A percentile compares a stretch with the other conserved stretches of the same genome.
phyloP scores from a whole-genome alignment of 352 stramenopile species.

The Pythium aquatile region DNA sequence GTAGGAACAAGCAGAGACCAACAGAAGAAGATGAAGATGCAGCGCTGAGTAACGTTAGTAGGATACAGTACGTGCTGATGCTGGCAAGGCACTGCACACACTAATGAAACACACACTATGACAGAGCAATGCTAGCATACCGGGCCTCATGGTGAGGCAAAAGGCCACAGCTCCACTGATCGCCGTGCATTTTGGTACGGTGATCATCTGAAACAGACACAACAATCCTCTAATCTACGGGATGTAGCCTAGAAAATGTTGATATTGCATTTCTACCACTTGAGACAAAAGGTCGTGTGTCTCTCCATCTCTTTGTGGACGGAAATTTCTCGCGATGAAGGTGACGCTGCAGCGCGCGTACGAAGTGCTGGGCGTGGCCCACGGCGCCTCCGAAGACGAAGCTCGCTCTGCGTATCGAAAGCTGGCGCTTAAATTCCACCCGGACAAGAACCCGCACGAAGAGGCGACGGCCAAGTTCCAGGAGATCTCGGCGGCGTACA shows the following conservation, averaged over 20 bases:
- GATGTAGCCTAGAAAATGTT: too few relatives aligned
- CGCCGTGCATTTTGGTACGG: too few relatives aligned
- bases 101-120: too few relatives aligned
- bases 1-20: not conserved
- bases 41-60: too few relatives aligned
- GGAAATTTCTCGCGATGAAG: constrained; percentile 16
- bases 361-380: constrained; percentile 39
- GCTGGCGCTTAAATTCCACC: constrained; percentile 65
- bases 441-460: constrained; percentile 62
- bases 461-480: constrained; percentile 71
- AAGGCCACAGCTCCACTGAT: too few relatives aligned
- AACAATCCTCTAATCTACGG: too few relatives aligned
- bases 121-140: too few relatives aligned
- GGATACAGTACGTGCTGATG: too few relatives aligned
- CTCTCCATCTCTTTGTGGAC: not conserved
- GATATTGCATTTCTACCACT: too few relatives aligned
- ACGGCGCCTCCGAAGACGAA: constrained; percentile 40
- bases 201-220: too few relatives aligned
- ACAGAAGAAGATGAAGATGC: not conserved
- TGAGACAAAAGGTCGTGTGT: constrained; percentile 8
- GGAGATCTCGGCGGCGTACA: constrained; percentile 66
- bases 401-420: constrained; percentile 61
- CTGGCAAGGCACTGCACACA: too few relatives aligned
- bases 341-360: constrained; percentile 45
- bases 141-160: too few relatives aligned